Conservation (phyloP, 768 basidiomycete species). For the Rhizopogon rudus region DNA sequence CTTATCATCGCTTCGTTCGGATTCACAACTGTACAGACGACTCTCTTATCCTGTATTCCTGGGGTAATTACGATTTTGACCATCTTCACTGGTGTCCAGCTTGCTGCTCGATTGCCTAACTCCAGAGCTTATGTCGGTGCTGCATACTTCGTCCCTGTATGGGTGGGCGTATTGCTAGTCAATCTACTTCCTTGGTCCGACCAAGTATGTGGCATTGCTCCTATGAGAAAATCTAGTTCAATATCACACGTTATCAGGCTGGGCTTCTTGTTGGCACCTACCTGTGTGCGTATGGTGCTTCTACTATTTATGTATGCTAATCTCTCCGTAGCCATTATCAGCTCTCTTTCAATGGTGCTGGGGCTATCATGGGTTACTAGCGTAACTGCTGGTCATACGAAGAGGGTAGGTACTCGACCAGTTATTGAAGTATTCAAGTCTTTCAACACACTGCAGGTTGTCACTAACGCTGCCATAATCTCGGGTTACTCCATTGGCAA, state of each 20-base stretch:
- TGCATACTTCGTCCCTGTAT: constrained; percentile 53
- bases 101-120: constrained; percentile 47
- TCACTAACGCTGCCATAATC: constrained; percentile 61
- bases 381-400: constrained; percentile 61
- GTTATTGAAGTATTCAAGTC: neutral
- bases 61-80: constrained; percentile 58
- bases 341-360: constrained; percentile 51
- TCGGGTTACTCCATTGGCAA: constrained; percentile 61
- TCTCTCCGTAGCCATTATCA: constrained; percentile 27
- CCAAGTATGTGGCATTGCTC: constrained; percentile 57
- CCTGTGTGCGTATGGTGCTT: constrained; percentile 34
- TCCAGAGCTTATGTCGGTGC: constrained; percentile 50
- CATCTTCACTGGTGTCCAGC: constrained; percentile 53
- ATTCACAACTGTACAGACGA: constrained; percentile 54
- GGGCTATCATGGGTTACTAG: constrained; percentile 52
- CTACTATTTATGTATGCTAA: neutral
- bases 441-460: constrained; percentile 15
- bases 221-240: constrained; percentile 3
- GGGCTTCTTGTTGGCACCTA: constrained; percentile 54
- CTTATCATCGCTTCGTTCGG: constrained; percentile 60
- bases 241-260: too few relatives aligned
- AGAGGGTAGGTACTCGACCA: constrained; percentile 35
- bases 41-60: constrained; percentile 56
- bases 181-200: constrained; percentile 57
- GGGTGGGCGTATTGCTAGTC: constrained; percentile 53